phyloP scores from a whole-genome alignment of 306 rosid genomes.

The Malus domestica region DNA sequence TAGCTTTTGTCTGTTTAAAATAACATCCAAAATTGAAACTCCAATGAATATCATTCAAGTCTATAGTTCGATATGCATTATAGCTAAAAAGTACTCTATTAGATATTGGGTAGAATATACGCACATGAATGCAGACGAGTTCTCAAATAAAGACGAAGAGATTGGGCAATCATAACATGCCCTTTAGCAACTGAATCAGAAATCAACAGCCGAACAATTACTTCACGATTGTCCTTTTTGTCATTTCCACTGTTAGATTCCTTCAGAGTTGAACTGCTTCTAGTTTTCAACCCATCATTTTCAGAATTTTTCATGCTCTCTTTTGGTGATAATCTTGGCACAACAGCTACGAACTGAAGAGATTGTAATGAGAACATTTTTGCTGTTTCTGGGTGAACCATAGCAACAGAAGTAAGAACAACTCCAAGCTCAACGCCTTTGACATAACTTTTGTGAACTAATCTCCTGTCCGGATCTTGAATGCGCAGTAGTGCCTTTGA shows the following conservation, averaged over 20 bases:
- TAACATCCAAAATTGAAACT: background rate
- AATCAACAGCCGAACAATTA: conserved; percentile 52
- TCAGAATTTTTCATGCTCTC: conserved; percentile 33
- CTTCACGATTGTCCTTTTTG: conserved; percentile 39
- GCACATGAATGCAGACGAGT: conserved; percentile 77
- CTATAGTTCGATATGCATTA: background rate
- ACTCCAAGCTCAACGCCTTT: conserved; percentile 54
- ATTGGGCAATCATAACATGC: conserved; percentile 71
- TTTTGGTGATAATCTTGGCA: conserved; percentile 48
- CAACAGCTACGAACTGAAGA: conserved; percentile 62
- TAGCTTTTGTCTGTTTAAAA: background rate
- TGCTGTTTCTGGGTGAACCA: conserved; percentile 85
- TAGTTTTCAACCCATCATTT: conserved; percentile 42
- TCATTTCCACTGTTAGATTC: conserved; percentile 39
- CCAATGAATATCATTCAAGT: background rate
- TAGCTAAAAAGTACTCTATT: background rate
- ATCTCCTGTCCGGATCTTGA: conserved; percentile 56
- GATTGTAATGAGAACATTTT: conserved; percentile 43
- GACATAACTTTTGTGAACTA: conserved; percentile 32
- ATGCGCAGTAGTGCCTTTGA: conserved; percentile 62
- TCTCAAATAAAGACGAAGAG: conserved; percentile 75
- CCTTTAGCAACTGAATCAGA: conserved; percentile 86
- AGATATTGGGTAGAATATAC: conserved; percentile 19
- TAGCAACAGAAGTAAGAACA: conserved; percentile 73
- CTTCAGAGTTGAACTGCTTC: conserved; percentile 36